Evolutionary conservation across 176 grass and related monocot genomes (phyloP), one percentile per base, ranked within the genome.

Genomic region (Poa annua): DNA sequence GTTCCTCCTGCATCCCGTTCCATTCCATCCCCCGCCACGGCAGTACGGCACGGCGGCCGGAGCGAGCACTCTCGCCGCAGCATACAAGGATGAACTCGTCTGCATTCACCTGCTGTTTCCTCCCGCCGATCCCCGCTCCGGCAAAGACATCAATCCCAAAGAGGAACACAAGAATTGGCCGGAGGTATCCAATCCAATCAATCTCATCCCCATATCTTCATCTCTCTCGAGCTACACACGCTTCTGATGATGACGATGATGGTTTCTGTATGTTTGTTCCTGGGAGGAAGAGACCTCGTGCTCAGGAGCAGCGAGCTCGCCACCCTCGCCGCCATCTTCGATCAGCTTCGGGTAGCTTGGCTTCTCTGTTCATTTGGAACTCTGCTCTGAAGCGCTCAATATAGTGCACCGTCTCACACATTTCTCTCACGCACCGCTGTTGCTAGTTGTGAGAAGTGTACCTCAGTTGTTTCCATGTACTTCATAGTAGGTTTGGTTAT

Each of bases 261-360:
- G 38, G 29, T 5, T 10, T 2, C 29, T 7, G 11, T n/a, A 1
- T 60, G 4, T 33, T 45, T 68, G 63, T 29, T 29, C 29, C 29
- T 29, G 29, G 29, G 47, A 17, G 0, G 74, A 78, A 89, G 92
- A 86, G 84, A 91, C 59, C 87, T 85, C 21, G 16, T 94, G 71
- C 92, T 94, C 32, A 81, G 86, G 59, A 94, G 77, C 84, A 94
- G 88, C 54, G 92, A 87, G 78, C 72, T 94, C 24, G 91, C 91
- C n/a, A 67, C 92, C 0, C 78, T 93, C 16, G 88, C 81, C 2
- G 89, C 92, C 59, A 81, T 94, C 82, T 89, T 94, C 86, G 71
- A 88, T 29, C 29, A 29, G 29, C 14, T 85, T 91, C 86, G 77
- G 92, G 92, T 71, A 22, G 19, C 53, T n/a, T n/a, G 4, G 38